Evolutionary conservation across 768 basidiomycete genomes (phyloP), one percentile per base, ranked within the genome.

Genomic region (Pisolithus albus): DNA sequence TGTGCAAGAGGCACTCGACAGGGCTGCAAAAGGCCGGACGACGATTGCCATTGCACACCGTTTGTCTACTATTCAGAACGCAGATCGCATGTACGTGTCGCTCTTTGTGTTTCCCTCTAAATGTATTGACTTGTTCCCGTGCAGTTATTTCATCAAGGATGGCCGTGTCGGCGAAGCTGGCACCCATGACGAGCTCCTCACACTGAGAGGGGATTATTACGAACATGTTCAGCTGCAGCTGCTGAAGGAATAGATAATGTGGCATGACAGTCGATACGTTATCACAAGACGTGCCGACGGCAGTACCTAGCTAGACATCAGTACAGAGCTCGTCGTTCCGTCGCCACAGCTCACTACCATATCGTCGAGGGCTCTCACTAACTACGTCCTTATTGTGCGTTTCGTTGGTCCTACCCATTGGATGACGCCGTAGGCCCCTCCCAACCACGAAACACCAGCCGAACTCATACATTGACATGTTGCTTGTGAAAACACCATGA

Each of bases 11-110:
- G 96, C 96, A 3, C 77, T 98, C 30, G 96, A 98, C 68, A 79
- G 83, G 62, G 96, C 94, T 5, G 84, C 92, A 2, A 88, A 83
- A 71, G 94, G 93, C 38, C 80, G 95, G 52, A 95, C 94, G 7
- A 96, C 93, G 8, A 86, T 94, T 53, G 88, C 94, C 13, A 95
- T 99, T 55, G 95, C 95, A 2, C 96, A 98, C 70, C 80, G 96
- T 50, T 70, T 99, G 52, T 89, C 88, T 16, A 92, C 90, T 2
- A 94, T 96, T 56, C 91, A 95, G 67, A 89, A 91, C 59, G 91
- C 92, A 11, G 83, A 94, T 66, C 74, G 81, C 67, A 96, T 96
- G 84, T 88, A 66, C 11, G 28, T 46, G 15, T 26, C 26, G 15
- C 37, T 23, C 10, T 5, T 26, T 5, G 26, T 0, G 39, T 36